These are phyloP conservation scores for Monosporascus sp. DNA, from an alignment of 2,329 filamentous ascomycete genomes.

Conservation along the genomic window DNA sequence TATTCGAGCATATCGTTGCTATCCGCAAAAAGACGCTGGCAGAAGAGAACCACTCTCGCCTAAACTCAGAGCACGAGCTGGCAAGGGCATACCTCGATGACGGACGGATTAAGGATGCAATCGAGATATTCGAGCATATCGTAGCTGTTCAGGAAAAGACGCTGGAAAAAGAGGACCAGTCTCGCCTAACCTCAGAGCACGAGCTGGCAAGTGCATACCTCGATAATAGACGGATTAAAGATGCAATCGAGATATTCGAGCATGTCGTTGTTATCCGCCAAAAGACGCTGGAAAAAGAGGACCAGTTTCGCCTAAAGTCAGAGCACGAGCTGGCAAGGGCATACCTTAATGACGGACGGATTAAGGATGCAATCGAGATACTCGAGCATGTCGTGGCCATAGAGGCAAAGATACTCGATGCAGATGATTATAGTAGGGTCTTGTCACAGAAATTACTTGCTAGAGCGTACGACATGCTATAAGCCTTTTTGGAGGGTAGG, in stretches of 20 bases:
- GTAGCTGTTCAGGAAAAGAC: not conserved
- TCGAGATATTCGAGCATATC: constrained; percentile 4
- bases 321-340: not conserved
- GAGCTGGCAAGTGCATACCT: too few relatives aligned
- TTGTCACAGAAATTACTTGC: not conserved
- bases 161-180: not conserved
- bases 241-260: constrained; percentile 1
- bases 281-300: not conserved
- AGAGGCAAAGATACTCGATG: not conserved
- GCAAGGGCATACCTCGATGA: too few relatives aligned
- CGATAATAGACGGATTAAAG: not conserved
- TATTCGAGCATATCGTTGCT: constrained; percentile 5
- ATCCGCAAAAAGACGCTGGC: not conserved
- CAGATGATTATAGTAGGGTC: not conserved
- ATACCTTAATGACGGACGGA: too few relatives aligned
- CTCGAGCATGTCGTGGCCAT: not conserved
- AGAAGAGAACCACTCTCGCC: not conserved
- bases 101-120: too few relatives aligned
- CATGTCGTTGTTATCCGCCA: not conserved
- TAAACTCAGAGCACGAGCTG: not conserved
- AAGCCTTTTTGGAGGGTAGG: too few relatives aligned
- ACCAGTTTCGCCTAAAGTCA: not conserved
- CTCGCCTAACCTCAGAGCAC: not conserved
- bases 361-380: too few relatives aligned
- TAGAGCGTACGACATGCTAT: too few relatives aligned